phyloP scores from a whole-genome alignment of 345 rosid species.

The Hibiscus trionum region DNA sequence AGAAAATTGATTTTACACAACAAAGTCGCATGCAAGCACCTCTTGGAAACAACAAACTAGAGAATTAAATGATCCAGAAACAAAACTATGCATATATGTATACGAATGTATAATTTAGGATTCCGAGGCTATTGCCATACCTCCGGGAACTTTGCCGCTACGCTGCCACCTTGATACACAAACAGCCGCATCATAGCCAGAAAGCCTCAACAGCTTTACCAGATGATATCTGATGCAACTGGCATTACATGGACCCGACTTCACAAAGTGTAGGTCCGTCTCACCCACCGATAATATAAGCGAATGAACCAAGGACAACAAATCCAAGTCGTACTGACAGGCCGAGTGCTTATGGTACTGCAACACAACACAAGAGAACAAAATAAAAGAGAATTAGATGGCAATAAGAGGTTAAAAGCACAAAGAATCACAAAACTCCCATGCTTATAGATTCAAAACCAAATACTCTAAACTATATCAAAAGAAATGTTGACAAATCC shows the following conservation, averaged over 20 bases:
- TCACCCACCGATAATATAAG: constrained; percentile 40
- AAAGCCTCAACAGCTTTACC: neutral
- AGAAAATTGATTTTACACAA: neutral
- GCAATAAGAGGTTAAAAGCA: neutral
- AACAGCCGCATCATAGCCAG: neutral
- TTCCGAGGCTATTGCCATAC: neutral
- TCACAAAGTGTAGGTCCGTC: neutral
- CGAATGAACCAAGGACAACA: constrained; percentile 53
- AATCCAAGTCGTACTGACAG: constrained; percentile 51
- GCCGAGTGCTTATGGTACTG: constrained; percentile 52
- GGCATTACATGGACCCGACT: neutral
- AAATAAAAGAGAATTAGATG: neutral
- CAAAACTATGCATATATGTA: neutral
- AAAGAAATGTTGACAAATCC: neutral
- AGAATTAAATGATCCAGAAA: neutral
- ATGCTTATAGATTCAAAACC: neutral
- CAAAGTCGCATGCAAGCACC: neutral
- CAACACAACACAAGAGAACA: constrained; percentile 15
- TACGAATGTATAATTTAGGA: neutral
- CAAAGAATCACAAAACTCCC: neutral
- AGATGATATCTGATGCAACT: neutral
- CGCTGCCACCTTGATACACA: neutral
- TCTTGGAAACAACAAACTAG: neutral
- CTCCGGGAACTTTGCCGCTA: neutral
- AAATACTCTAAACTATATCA: neutral